Evolutionary conservation across 306 rosid genomes (phyloP).

Genomic region (Dalbergia cultrata): DNA sequence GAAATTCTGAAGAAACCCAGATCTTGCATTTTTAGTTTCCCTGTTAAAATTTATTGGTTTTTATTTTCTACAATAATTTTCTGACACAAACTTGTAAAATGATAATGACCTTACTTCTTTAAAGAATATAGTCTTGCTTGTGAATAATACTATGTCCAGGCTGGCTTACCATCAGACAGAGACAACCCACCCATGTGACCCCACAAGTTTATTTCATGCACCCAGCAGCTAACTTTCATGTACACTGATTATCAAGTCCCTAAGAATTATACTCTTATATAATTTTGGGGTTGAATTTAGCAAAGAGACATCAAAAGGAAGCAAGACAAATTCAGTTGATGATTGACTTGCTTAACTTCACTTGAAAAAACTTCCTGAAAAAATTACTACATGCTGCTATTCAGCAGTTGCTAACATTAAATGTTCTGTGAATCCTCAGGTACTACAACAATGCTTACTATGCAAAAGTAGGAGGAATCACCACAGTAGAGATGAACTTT

Average conservation of each 20-base stretch:
- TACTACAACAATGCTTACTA: constrained; percentile 96
- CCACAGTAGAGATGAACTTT: constrained; percentile 89
- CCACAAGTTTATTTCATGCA: constrained; percentile 43
- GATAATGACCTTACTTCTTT: constrained; percentile 43
- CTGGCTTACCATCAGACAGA: constrained; percentile 53
- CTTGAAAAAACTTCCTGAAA: too few relatives aligned
- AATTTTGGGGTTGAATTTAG: constrained; percentile 28
- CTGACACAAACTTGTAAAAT: constrained; percentile 32
- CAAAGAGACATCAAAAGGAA: constrained; percentile 7
- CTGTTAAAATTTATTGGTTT: constrained; percentile 4
- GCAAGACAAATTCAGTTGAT: background rate
- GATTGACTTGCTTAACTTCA: constrained; percentile 15
- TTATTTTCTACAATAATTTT: constrained; percentile 4
- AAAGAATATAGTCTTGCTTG: constrained; percentile 48
- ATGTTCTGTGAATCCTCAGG: constrained; percentile 51
- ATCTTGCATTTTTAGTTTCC: constrained; percentile 38
- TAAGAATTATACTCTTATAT: background rate
- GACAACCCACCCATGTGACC: constrained; percentile 59
- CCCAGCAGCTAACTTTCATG: constrained; percentile 35
- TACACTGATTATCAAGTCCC: constrained; percentile 37
- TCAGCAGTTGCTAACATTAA: background rate
- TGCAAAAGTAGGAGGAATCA: constrained; percentile 98
- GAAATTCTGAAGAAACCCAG: constrained; percentile 10
- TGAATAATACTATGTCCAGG: constrained; percentile 50
- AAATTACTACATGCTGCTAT: background rate